A percentile compares a stretch with the other conserved stretches of the same genome.
These are phyloP conservation scores for Mollisia scopiformis DNA, from an alignment of 2,329 filamentous ascomycete genomes.

Conservation along the genomic window DNA sequence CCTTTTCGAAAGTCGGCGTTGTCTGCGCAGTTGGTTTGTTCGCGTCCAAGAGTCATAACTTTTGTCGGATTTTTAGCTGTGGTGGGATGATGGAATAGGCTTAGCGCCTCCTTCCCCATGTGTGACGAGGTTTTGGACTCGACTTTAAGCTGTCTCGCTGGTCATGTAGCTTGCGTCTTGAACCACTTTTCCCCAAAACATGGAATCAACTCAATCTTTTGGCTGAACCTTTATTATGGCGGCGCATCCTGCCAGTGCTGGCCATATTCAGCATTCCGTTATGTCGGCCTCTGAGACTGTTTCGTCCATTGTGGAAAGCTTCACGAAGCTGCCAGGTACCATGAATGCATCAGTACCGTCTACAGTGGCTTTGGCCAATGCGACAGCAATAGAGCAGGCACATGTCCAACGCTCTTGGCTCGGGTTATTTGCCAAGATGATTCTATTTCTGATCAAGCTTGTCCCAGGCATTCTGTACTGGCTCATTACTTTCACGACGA, in stretches of 20 bases:
- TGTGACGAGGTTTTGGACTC: not conserved
- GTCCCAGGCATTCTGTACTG: constrained; percentile 70
- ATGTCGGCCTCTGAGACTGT: constrained; percentile 22
- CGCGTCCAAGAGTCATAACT: constrained; percentile 18
- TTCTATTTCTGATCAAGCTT: constrained; percentile 58
- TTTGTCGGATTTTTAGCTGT: constrained; percentile 15
- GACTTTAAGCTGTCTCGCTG: not conserved
- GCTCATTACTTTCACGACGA: constrained; percentile 81
- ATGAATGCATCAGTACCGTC: constrained; percentile 28
- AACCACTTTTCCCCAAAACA: constrained; percentile 6
- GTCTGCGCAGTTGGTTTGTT: not conserved
- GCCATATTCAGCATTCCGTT: constrained; percentile 10
- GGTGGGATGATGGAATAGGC: constrained; percentile 3
- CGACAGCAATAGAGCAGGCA: constrained; percentile 32
- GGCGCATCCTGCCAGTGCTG: constrained; percentile 17
- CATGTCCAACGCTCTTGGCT: constrained; percentile 55
- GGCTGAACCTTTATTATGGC: constrained; percentile 20
- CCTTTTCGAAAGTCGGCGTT: not conserved
- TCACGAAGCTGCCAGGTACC: constrained; percentile 24
- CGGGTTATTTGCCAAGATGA: constrained; percentile 56
- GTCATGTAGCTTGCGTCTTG: not conserved
- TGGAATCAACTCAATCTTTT: constrained; percentile 13
- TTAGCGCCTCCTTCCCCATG: not conserved
- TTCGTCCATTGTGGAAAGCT: constrained; percentile 25
- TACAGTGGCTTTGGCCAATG: constrained; percentile 22